Evolutionary conservation across 2,329 filamentous ascomycete species (phyloP), one percentile per base, ranked within the genome.

Genomic region (Chaetomium globosum): DNA sequence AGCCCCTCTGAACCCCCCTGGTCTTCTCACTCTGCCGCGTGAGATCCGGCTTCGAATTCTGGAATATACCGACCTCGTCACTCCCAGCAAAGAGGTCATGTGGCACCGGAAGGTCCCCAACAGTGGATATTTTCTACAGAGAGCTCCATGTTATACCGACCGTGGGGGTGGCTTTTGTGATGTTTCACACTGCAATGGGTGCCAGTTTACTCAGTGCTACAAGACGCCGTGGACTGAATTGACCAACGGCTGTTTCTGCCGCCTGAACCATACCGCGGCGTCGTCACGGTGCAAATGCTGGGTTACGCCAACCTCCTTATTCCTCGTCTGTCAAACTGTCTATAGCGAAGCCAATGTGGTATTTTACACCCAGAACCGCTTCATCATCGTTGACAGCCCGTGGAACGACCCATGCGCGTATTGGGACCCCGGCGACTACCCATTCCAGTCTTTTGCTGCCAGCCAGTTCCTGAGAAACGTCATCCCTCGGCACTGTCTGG

Each of bases 61-160:
- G 3, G 46, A 59, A 49, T 70, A 72, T 33, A 74, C 71, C 16
- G 70, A 73, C 30, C 67, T 74, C 1, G 63, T 72, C 21, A 66
- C 69, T 1, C 72, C 71, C 0, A 55, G 33, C 10, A 68, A 59
- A 10, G 59, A 71, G 21, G 67, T 52, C 64, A 6, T 74, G 72
- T 71, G 30, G 31, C 46, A 56, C 54, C 19, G 46, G 9, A 21
- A 31, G 4, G 3, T 10, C 6, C 1, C 3, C 23, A 30, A 3
- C 19, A 33, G 28, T 7, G 61, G 61, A 4, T 52, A 53, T 21
- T 23, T 10, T 1, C 13, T 23, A 19, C 16, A 48, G 1, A 3
- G 6, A 16, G 2, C 1, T 51, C 8, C 5, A 6, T 46, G 31
- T 31, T 7, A 19, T 16, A 3, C 1, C 12, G 1, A 1, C 1